Evolutionary conservation across 1,284 basidiomycete genomes (phyloP).

Genomic region (Puccinia coronata): DNA sequence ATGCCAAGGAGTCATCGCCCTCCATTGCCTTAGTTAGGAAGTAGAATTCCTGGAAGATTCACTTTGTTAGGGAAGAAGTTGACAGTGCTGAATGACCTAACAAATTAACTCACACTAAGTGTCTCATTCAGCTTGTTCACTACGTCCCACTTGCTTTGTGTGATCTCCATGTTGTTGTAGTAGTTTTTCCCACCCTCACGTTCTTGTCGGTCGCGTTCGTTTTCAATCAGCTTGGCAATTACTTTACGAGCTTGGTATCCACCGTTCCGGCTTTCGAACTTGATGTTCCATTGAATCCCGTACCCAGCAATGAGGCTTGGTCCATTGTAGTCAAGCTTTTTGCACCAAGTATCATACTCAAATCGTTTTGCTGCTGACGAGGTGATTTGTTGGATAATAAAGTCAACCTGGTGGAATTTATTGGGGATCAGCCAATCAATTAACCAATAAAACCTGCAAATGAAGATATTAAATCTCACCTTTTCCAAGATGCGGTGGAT

Average conservation of each 20-base stretch:
- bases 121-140: background rate
- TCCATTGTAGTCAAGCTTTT: background rate
- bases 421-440: too few relatives aligned
- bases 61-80: background rate
- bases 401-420: background rate
- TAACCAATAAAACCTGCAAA: too few relatives aligned
- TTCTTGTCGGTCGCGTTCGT: too few relatives aligned
- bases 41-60: background rate
- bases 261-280: too few relatives aligned
- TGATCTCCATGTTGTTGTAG: background rate
- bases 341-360: background rate
- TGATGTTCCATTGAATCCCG: conserved; percentile 20
- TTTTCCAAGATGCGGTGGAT: conserved; percentile 2
- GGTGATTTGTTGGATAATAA: conserved; percentile 2
- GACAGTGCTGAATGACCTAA: background rate
- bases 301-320: conserved; percentile 21
- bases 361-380: conserved; percentile 18
- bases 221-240: too few relatives aligned
- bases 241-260: too few relatives aligned
- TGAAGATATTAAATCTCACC: background rate
- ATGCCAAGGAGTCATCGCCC: too few relatives aligned
- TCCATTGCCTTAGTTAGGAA: background rate
- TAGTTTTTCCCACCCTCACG: background rate
- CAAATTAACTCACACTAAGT: background rate
- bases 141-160: background rate